These are phyloP conservation scores for Calonectria fujianensis DNA, from an alignment of 2,329 filamentous ascomycete genomes.

Conservation along the genomic window DNA sequence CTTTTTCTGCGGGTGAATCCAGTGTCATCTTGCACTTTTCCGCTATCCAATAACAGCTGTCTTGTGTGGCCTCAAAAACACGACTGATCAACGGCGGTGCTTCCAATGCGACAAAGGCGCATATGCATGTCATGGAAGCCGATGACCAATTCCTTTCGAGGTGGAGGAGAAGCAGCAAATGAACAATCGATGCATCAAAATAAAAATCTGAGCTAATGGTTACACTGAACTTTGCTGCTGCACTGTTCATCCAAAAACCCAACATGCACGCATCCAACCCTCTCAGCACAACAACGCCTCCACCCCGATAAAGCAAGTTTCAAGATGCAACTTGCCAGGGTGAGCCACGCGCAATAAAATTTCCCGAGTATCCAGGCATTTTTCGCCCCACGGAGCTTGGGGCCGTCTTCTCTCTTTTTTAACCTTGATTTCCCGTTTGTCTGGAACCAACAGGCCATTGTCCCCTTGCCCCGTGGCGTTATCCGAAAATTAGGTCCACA, in stretches of 20 bases:
- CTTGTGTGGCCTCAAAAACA: neutral
- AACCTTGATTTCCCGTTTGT: neutral
- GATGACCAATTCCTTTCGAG: neutral
- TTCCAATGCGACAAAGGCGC: neutral
- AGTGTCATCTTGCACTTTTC: neutral
- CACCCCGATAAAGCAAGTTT: neutral
- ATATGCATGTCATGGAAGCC: neutral
- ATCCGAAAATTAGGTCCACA: conserved; percentile 30
- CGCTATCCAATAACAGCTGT: neutral
- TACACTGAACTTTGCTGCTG: neutral
- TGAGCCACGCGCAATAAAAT: neutral
- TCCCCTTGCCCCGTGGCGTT: neutral
- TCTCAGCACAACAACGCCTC: neutral
- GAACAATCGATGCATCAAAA: neutral
- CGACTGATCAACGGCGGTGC: neutral
- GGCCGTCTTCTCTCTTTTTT: neutral
- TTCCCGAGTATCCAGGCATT: neutral
- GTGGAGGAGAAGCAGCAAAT: neutral
- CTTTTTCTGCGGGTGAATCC: neutral
- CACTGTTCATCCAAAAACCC: neutral
- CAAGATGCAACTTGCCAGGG: neutral
- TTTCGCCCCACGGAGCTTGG: too few relatives aligned
- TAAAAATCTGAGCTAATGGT: neutral
- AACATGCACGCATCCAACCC: neutral
- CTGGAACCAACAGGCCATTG: neutral